These are phyloP conservation scores for Draba incana DNA, from an alignment of 345 rosid genomes.

Conservation along the genomic window DNA sequence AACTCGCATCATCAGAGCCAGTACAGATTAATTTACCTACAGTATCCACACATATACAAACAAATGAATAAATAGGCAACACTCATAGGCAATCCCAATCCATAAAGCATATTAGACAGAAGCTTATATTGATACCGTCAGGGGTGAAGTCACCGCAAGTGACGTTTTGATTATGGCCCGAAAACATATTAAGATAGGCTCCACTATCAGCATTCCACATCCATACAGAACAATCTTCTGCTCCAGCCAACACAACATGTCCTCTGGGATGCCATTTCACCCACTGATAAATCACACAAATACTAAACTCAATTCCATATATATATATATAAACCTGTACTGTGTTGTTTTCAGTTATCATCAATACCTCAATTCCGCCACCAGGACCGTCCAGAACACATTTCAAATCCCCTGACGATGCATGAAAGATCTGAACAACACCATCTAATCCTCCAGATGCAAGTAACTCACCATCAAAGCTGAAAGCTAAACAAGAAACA, in stretches of 20 bases:
- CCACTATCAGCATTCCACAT: constrained; percentile 97
- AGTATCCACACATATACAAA: constrained; percentile 20
- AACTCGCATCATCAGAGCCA: constrained; percentile 88
- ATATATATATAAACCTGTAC: not conserved
- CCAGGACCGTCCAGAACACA: constrained; percentile 71
- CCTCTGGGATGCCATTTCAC: constrained; percentile 96
- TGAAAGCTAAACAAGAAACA: constrained; percentile 71
- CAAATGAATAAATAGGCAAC: not conserved
- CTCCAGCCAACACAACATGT: constrained; percentile 84
- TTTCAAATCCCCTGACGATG: constrained; percentile 60
- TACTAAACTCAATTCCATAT: not conserved
- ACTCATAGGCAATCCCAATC: constrained; percentile 1
- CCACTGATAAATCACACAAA: constrained; percentile 61
- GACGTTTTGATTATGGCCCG: constrained; percentile 74
- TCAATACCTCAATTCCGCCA: constrained; percentile 69
- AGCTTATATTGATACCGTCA: constrained; percentile 60
- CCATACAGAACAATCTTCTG: constrained; percentile 78
- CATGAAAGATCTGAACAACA: constrained; percentile 72
- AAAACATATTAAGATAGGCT: constrained; percentile 66
- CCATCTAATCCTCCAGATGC: constrained; percentile 89
- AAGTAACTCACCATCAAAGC: constrained; percentile 74
- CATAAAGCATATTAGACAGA: not conserved
- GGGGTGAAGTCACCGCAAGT: constrained; percentile 96
- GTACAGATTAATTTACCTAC: constrained; percentile 87
- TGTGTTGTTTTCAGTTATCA: not conserved